Conservation (phyloP, 805 yeast species). For the Hanseniaspora lachancei region DNA sequence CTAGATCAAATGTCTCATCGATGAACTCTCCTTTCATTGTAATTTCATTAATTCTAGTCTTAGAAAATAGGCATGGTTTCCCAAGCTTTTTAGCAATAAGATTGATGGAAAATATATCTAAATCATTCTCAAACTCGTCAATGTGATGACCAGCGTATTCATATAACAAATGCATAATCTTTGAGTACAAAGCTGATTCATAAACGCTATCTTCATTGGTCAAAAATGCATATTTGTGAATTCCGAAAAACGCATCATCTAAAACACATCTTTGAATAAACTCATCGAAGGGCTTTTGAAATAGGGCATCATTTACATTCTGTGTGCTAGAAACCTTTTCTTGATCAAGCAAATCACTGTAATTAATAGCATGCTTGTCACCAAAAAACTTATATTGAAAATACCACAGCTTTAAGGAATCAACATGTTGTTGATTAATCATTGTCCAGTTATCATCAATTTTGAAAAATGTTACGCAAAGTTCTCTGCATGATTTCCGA, state of each 20-base stretch:
- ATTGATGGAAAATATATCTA: conserved; percentile 22
- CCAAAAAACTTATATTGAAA: conserved; percentile 24
- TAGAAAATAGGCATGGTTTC: conserved; percentile 10
- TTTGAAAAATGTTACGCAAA: conserved; percentile 21
- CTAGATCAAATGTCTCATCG: conserved; percentile 20
- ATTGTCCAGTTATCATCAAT: conserved; percentile 21
- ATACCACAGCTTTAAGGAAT: conserved; percentile 26
- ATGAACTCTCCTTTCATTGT: conserved; percentile 22
- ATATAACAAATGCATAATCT: conserved; percentile 18
- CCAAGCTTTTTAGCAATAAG: conserved; percentile 18
- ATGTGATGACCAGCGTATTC: conserved; percentile 20
- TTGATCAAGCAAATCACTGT: not conserved
- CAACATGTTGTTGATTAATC: conserved; percentile 15
- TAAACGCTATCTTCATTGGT: conserved; percentile 17
- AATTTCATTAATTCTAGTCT: not conserved
- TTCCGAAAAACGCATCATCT: conserved; percentile 15
- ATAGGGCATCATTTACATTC: conserved; percentile 7
- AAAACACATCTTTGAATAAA: conserved; percentile 18
- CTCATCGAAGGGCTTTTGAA: conserved; percentile 16
- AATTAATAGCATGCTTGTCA: conserved; percentile 17
- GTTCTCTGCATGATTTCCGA: conserved; percentile 22
- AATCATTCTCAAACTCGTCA: conserved; percentile 16
- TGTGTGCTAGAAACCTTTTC: not conserved
- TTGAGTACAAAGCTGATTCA: conserved; percentile 15
- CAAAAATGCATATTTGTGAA: conserved; percentile 18